These are phyloP conservation scores for Neotropicomus parvogracilis DNA, from an alignment of 1,284 basidiomycete genomes.

Conservation along the genomic window DNA sequence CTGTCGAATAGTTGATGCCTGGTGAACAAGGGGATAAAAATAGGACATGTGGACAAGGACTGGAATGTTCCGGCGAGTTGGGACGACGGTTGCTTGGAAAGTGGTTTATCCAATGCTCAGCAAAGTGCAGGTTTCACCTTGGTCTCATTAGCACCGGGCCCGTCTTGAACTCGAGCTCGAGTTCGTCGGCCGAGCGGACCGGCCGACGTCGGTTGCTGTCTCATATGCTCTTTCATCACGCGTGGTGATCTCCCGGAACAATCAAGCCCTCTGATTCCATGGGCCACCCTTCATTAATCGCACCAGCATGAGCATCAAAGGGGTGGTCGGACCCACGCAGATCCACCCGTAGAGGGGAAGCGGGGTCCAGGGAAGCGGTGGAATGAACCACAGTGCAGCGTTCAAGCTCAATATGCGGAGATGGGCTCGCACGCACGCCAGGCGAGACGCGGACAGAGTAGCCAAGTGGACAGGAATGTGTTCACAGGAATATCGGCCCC, in stretches of 20 bases:
- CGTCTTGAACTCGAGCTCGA: slow-evolving; percentile 17
- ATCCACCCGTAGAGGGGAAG: background rate
- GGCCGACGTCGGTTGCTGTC: slow-evolving; percentile 19
- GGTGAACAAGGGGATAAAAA: background rate
- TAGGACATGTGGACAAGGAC: background rate
- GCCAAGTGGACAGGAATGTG: too few relatives aligned
- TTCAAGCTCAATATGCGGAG: slow-evolving; percentile 1
- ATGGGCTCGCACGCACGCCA: slow-evolving; percentile 10
- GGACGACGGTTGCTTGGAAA: background rate
- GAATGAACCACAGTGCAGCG: too few relatives aligned
- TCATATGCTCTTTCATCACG: slow-evolving; percentile 3
- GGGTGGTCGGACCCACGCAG: background rate
- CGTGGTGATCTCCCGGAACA: background rate
- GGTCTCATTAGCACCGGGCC: background rate
- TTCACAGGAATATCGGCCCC: too few relatives aligned
- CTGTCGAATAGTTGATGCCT: too few relatives aligned
- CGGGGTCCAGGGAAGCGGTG: background rate
- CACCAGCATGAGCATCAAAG: background rate
- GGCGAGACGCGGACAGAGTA: background rate
- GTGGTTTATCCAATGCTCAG: background rate
- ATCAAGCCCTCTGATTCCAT: background rate
- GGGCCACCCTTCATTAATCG: background rate
- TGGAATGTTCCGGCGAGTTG: background rate
- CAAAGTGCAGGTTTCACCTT: background rate
- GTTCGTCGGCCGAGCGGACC: slow-evolving; percentile 11